A percentile compares a stretch with the other conserved stretches of the same genome.
These are phyloP conservation scores for Bathelium albidoporum DNA, from an alignment of 495 filamentous ascomycete genomes.

Conservation along the genomic window DNA sequence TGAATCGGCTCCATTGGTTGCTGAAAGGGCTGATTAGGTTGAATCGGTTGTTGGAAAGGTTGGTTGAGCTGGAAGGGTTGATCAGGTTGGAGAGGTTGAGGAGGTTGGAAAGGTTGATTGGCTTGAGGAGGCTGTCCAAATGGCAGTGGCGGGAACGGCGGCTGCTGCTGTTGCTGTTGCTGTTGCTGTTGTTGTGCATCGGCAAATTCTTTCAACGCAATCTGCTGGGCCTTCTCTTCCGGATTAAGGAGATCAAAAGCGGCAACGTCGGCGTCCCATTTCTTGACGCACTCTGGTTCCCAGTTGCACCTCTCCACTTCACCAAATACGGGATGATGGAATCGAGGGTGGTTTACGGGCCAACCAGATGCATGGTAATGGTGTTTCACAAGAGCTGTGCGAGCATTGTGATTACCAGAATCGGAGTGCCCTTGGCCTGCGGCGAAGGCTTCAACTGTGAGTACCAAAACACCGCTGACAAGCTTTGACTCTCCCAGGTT, in stretches of 20 bases:
- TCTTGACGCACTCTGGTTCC: conserved; percentile 46
- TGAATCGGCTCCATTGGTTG: background rate
- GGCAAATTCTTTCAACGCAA: conserved; percentile 35
- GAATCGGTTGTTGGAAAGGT: background rate
- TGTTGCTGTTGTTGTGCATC: background rate
- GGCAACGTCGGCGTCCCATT: conserved; percentile 47
- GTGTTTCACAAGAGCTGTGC: conserved; percentile 49
- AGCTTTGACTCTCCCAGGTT: conserved; percentile 47
- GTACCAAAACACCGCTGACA: conserved; percentile 46
- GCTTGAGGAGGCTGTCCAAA: background rate
- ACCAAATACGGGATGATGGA: conserved; percentile 49
- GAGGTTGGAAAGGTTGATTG: background rate
- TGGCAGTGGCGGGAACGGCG: background rate
- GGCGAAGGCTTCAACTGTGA: conserved; percentile 54
- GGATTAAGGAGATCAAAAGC: conserved; percentile 37
- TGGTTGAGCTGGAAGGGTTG: background rate
- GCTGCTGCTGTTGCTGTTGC: background rate
- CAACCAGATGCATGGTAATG: conserved; percentile 57
- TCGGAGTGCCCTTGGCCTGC: conserved; percentile 57
- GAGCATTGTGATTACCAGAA: conserved; percentile 50
- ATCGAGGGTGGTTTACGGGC: conserved; percentile 48
- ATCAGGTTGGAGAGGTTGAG: background rate
- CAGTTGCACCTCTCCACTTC: conserved; percentile 57
- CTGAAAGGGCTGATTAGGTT: background rate
- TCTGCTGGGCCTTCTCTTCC: conserved; percentile 39